Conservation (phyloP, 306 rosid species). For the Ormosia emarginata region DNA sequence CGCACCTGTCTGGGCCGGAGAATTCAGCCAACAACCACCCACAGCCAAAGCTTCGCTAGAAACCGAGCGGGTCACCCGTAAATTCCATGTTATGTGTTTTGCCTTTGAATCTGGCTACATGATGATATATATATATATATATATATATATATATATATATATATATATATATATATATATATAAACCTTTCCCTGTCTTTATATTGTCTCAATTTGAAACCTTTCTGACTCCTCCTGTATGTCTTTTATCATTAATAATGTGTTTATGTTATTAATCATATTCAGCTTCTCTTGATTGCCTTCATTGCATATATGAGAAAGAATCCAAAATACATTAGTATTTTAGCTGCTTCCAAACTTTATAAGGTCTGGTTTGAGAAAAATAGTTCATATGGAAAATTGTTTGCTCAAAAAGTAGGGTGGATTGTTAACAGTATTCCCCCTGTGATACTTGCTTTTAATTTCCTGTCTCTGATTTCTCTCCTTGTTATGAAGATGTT, state of each 20-base stretch:
- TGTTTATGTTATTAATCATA: background rate
- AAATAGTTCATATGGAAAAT: background rate
- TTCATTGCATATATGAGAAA: background rate
- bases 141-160: too few relatives aligned
- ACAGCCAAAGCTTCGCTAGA: too few relatives aligned
- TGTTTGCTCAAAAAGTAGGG: background rate
- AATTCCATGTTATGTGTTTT: background rate
- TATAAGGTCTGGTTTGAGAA: conserved; percentile 3
- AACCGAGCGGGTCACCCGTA: too few relatives aligned
- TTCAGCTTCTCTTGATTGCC: background rate
- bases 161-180: too few relatives aligned
- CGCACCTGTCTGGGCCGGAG: too few relatives aligned
- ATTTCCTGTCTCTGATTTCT: background rate
- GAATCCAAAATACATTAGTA: background rate
- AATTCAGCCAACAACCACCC: too few relatives aligned
- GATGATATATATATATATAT: background rate
- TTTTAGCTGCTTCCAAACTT: background rate
- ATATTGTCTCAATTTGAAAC: conserved; percentile 8
- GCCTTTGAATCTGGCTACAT: background rate
- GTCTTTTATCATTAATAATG: background rate
- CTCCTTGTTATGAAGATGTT: conserved; percentile 46
- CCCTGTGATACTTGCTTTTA: background rate
- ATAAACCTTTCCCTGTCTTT: background rate
- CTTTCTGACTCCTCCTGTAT: conserved; percentile 9
- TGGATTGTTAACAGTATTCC: background rate